Evolutionary conservation across 768 basidiomycete genomes (phyloP), one percentile per base, ranked within the genome.

Genomic region (Russula compacta): DNA sequence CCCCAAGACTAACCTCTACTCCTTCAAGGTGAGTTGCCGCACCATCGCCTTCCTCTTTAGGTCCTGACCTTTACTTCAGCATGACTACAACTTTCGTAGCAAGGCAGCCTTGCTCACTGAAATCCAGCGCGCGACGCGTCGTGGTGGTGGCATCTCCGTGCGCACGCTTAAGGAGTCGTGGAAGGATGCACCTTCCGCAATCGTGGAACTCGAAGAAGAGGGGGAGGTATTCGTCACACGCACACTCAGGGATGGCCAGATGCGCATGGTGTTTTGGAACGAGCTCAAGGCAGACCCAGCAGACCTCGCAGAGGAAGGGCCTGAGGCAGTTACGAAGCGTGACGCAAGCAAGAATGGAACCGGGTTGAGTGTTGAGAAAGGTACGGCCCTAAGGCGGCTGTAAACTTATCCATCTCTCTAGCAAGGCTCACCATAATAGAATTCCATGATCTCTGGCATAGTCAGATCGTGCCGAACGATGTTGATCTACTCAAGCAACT

Each of bases 241-340:
- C 48, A 89, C 89, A 0, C 74, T 81, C 51, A 94, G 92, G 69
- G 91, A 94, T 67, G 87, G 87, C 0, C 86, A 89, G 66, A 74
- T 89, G 69, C 80, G 85, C 54, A 87, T 89, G 83, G 91, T 92
- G 1, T 92, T 92, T 67, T 93, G 87, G 86, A 94, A 94, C 65
- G 91, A 94, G 72, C 81, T 92, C 61, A 88, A 89, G 68, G 84
- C 86, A 1, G 83, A 78, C 17, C 62, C 58, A 36, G 53, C 63
- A 4, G 53, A 59, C 6, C 47, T 64, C 8, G 49, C 47, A 21
- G 62, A 64, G 39, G 64, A 64, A 43, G 61, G 59, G 4, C 44
- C 49, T 6, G 65, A 65, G 4, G 59, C 46, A 17, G 53, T 62
- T 32, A 14, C 48, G 15, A 65, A 65, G 44, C 56, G 61, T n/a